A percentile compares a stretch with the other conserved stretches of the same genome.
phyloP scores from a whole-genome alignment of 192 early-diverging fungal genomes.

The Irineochytrium annulatum region DNA sequence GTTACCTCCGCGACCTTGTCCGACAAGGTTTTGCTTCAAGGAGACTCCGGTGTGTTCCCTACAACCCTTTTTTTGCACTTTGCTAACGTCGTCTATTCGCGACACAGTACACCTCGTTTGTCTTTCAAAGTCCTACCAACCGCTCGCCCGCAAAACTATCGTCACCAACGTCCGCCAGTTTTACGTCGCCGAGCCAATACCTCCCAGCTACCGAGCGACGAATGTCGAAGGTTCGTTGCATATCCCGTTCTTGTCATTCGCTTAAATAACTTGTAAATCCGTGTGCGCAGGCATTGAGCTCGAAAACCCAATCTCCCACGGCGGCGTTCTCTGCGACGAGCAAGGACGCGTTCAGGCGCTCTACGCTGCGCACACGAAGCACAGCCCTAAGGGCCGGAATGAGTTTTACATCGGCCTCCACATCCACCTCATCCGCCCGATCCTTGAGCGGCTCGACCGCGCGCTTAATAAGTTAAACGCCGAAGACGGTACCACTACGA shows the following conservation, averaged over 20 bases:
- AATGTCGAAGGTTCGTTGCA: constrained; percentile 32
- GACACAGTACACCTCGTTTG: constrained; percentile 28
- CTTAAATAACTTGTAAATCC: not conserved
- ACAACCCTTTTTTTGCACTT: not conserved
- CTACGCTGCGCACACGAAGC: constrained; percentile 31
- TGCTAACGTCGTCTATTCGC: not conserved
- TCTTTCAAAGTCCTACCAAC: constrained; percentile 40
- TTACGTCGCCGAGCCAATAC: constrained; percentile 37
- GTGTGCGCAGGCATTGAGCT: constrained; percentile 28
- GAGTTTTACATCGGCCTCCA: constrained; percentile 42
- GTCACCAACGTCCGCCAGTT: constrained; percentile 43
- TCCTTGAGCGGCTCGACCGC: constrained; percentile 6
- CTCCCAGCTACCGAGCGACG: constrained; percentile 34
- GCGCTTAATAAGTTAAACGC: no score
- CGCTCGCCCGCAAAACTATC: constrained; percentile 36
- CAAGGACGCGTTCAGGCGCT: constrained; percentile 34
- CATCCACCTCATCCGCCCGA: constrained; percentile 20
- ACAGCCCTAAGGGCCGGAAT: constrained; percentile 31
- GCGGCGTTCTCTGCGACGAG: constrained; percentile 31
- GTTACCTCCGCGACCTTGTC: constrained; percentile 22
- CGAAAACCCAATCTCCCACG: constrained; percentile 38
- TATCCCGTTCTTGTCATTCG: no score
- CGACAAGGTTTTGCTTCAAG: constrained; percentile 18
- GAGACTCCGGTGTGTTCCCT: constrained; percentile 22
- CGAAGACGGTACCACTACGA: not conserved